Percentiles rank a stretch among this genome's conserved stretches.
phyloP scores from a whole-genome alignment of 1,139 yeast species.

The Taiozyma onychis region DNA sequence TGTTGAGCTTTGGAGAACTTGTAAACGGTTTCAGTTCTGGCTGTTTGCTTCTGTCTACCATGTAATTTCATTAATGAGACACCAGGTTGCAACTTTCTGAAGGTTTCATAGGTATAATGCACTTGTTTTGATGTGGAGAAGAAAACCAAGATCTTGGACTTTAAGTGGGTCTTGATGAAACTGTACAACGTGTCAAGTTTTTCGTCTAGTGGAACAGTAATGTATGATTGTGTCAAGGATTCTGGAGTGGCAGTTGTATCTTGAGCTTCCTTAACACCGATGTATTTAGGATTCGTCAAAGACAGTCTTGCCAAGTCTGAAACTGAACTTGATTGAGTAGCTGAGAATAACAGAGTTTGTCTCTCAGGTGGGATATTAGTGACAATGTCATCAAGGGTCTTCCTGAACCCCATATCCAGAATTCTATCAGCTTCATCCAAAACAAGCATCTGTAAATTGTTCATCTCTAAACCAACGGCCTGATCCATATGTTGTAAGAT shows the following conservation, averaged over 20 bases:
- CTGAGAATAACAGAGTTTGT: constrained; percentile 86
- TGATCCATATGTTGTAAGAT: constrained; percentile 93
- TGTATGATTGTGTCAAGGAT: constrained; percentile 76
- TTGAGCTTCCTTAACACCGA: constrained; percentile 48
- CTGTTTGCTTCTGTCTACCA: constrained; percentile 93
- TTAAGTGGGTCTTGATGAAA: constrained; percentile 82
- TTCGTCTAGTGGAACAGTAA: constrained; percentile 65
- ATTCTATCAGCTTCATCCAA: constrained; percentile 96
- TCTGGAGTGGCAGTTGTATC: constrained; percentile 69
- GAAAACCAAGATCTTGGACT: constrained; percentile 80
- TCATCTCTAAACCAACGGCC: constrained; percentile 76
- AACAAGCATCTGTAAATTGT: constrained; percentile 76
- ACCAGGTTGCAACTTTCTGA: constrained; percentile 93
- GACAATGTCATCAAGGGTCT: constrained; percentile 79
- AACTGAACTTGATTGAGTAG: constrained; percentile 88
- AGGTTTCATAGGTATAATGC: constrained; percentile 86
- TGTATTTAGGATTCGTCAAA: constrained; percentile 69
- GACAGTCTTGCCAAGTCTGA: constrained; percentile 87
- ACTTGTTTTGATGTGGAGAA: constrained; percentile 93
- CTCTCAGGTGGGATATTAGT: constrained; percentile 78
- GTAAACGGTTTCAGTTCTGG: constrained; percentile 82
- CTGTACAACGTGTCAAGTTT: constrained; percentile 86
- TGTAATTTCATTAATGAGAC: constrained; percentile 86
- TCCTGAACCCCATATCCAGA: constrained; percentile 93
- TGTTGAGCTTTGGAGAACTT: constrained; percentile 83